Conservation (phyloP, 345 rosid genomes). For the Clausena lansium region DNA sequence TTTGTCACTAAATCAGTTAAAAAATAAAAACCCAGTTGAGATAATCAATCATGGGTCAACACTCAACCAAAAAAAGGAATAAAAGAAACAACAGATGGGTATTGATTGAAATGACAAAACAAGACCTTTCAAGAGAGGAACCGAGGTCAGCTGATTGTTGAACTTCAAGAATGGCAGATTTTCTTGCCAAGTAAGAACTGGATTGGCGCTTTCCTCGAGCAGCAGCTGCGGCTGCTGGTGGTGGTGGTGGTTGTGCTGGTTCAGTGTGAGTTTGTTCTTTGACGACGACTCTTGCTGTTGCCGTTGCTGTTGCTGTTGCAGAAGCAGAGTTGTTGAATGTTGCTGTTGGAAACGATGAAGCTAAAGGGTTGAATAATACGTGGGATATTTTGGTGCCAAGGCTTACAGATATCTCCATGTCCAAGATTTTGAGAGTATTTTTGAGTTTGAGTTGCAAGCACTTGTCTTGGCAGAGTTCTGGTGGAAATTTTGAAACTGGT, state of each 20-base stretch:
- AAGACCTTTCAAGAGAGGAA: conserved; percentile 59
- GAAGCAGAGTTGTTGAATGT: conserved; percentile 17
- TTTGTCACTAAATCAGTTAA: neutral
- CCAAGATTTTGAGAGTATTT: neutral
- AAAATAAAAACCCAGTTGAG: neutral
- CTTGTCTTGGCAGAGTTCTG: neutral
- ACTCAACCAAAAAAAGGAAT: conserved; percentile 11
- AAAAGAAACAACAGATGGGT: neutral
- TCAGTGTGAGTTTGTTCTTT: conserved; percentile 18
- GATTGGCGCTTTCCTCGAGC: conserved; percentile 42
- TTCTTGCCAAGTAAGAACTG: conserved; percentile 51
- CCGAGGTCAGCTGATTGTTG: conserved; percentile 51
- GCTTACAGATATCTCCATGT: conserved; percentile 45
- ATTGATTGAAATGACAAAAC: neutral
- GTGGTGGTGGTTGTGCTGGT: conserved; percentile 14
- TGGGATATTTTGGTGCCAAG: conserved; percentile 22
- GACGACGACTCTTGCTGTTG: conserved; percentile 10
- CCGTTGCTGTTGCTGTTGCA: conserved; percentile 3
- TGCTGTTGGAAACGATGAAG: conserved; percentile 20
- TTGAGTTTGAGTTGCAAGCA: neutral
- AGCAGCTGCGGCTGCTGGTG: neutral
- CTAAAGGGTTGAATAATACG: conserved; percentile 21
- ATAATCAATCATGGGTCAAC: neutral
- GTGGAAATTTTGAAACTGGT: neutral
- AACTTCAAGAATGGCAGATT: conserved; percentile 63